Base-by-base conservation (phyloP, 352 stramenopile species). In the Phytophthora tubulina region DNA sequence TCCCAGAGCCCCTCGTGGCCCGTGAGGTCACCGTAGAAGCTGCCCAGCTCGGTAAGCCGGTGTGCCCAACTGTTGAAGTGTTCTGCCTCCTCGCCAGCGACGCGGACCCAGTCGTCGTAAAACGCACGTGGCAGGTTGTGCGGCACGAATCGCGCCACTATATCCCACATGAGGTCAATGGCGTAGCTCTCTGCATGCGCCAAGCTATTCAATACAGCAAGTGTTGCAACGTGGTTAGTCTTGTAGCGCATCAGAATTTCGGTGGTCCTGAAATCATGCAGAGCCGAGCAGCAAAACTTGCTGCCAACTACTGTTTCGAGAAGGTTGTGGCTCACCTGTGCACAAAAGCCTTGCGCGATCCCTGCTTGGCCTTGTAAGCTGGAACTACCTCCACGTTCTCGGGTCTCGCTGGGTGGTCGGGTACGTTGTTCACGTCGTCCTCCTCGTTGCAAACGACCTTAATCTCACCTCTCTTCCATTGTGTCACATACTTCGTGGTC, bases 81-180 rank as follows among this genome's bases (percentile, higher is more conserved):
- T 13, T 81, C 54, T 11, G 84, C 74, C 42, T 90, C 80, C 50
- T 91, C 79, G 39, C 72, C 68, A 36, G 79, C 79, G 54, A 88
- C 70, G 39, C 82, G 73, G 9, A 86, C 81, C 79, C 78, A 92
- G 68, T 90, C 82, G 42, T 90, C 82, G 63, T 85, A 88, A 55
- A 92, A 90, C 27, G 67, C 74, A 36, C 64, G 68, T 3, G 83
- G 83, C 10, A 86, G 64, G 15, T 84, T 62, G 39, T 83, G 75
- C 32, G 66, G 31, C 39, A 85, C 74, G 58, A 89, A 90, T 39
- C 84, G 81, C 7, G 64, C 72, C 15, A 92, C 68, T 63, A 89
- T 85, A 65, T 90, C 84, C 82, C 82, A 92, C 70, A 86, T 85
- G 6, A 92, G 63, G 67, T 92, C 82, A 45, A 92, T 87, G 6